These are phyloP conservation scores for Golubevia pallescens DNA, from an alignment of 1,284 basidiomycete genomes.

Conservation along the genomic window DNA sequence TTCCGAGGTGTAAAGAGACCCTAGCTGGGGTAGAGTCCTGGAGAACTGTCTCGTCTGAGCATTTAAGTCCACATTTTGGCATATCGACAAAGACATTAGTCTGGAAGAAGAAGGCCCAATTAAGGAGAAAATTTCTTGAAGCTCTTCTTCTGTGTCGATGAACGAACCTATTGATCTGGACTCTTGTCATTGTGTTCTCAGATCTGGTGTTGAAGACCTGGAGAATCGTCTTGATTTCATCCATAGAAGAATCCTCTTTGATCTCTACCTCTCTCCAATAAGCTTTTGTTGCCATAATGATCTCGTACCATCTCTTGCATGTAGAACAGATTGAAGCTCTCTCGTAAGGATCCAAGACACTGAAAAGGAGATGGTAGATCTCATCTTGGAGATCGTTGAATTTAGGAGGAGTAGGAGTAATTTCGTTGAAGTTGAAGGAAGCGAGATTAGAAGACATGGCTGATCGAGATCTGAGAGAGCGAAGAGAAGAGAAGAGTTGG, in stretches of 20 bases:
- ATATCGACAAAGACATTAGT: neutral
- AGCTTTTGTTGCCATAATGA: neutral
- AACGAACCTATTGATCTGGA: too few species aligned
- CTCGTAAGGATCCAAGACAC: neutral
- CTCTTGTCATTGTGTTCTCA: too few species aligned
- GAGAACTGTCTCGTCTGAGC: neutral
- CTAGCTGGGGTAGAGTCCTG: too few species aligned
- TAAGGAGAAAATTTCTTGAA: too few species aligned
- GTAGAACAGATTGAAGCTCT: neutral
- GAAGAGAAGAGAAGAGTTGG: neutral
- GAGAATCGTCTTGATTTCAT: neutral
- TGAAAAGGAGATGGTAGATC: neutral
- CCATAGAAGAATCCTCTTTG: neutral
- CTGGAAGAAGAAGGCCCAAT: too few species aligned
- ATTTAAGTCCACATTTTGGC: neutral
- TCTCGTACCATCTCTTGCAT: neutral
- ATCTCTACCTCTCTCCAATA: neutral
- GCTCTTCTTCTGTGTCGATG: too few species aligned
- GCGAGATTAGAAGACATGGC: neutral
- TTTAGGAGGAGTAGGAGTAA: neutral
- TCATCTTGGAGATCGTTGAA: neutral
- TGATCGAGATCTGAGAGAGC: neutral
- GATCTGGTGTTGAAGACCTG: too few species aligned
- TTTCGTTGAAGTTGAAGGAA: neutral
- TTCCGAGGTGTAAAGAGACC: too few species aligned